phyloP scores from a whole-genome alignment of 2,329 filamentous ascomycete genomes.

The Neonectria hederae region DNA sequence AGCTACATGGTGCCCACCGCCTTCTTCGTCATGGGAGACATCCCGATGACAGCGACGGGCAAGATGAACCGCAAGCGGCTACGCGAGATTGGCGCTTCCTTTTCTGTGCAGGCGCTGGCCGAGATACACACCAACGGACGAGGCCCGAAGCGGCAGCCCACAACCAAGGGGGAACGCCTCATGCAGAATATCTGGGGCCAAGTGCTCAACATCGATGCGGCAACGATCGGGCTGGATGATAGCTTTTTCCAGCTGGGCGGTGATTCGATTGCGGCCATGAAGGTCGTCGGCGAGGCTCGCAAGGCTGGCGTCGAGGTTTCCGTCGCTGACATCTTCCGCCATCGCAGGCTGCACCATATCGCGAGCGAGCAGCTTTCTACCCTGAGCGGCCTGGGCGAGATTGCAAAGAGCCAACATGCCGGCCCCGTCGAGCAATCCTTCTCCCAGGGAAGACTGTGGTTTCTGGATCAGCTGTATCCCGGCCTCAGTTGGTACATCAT shows the following conservation, averaged over 20 bases:
- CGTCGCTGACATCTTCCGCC: not conserved
- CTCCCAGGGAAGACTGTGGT: slow-evolving; percentile 27
- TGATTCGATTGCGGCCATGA: slow-evolving; percentile 61
- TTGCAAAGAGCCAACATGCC: not conserved
- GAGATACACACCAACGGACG: slow-evolving; percentile 34
- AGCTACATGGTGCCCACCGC: slow-evolving; percentile 33
- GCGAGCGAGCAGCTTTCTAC: not conserved
- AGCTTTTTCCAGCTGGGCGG: slow-evolving; percentile 62
- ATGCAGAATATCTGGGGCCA: slow-evolving; percentile 52
- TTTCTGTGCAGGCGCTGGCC: slow-evolving; percentile 49
- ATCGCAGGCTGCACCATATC: not conserved
- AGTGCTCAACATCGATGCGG: slow-evolving; percentile 46
- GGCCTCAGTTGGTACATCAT: slow-evolving; percentile 19
- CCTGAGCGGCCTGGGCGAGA: not conserved
- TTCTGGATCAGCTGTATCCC: slow-evolving; percentile 21
- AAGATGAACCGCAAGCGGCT: slow-evolving; percentile 29
- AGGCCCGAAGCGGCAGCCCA: slow-evolving; percentile 12
- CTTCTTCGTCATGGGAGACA: slow-evolving; percentile 19
- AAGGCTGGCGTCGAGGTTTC: slow-evolving; percentile 12
- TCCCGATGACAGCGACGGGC: slow-evolving; percentile 29
- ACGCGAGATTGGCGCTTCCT: slow-evolving; percentile 15
- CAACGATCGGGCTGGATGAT: slow-evolving; percentile 52
- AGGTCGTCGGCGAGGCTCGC: slow-evolving; percentile 45
- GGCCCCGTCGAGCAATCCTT: slow-evolving; percentile 30
- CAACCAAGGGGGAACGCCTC: slow-evolving; percentile 23